phyloP scores from a whole-genome alignment of 257 asterid species.

The Ocimum tenuiflorum region DNA sequence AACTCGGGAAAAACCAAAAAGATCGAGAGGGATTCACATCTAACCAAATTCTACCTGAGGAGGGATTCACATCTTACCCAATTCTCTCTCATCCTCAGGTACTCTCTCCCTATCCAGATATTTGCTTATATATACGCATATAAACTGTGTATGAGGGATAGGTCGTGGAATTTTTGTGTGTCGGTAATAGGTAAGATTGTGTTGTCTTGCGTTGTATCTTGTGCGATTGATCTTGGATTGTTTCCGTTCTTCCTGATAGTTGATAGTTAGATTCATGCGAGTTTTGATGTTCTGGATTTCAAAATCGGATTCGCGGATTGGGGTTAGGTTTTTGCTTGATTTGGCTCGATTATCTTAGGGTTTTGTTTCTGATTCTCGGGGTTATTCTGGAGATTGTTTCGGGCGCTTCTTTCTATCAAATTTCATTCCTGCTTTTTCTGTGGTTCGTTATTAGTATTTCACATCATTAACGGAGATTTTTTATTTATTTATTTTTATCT shows the following conservation, averaged over 20 bases:
- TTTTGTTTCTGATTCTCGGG: slow-evolving; percentile 9
- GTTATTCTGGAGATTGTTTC: background rate
- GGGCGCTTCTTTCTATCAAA: background rate
- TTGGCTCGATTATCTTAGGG: slow-evolving; percentile 19
- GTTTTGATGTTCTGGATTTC: background rate
- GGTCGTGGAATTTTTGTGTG: background rate
- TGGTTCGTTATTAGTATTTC: background rate
- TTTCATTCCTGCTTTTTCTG: background rate
- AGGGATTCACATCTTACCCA: slow-evolving; percentile 41
- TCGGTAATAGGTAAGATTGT: background rate
- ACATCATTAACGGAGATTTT: background rate
- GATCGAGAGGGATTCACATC: slow-evolving; percentile 38
- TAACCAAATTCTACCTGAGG: slow-evolving; percentile 29
- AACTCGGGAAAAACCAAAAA: background rate
- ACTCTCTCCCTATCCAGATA: background rate
- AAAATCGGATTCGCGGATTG: slow-evolving; percentile 8
- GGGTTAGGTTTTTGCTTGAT: slow-evolving; percentile 5
- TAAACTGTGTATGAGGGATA: background rate
- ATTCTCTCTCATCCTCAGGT: slow-evolving; percentile 24
- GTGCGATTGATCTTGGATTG: slow-evolving; percentile 22
- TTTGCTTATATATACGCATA: background rate
- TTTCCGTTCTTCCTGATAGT: background rate
- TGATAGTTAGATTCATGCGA: background rate
- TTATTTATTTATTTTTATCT: background rate
- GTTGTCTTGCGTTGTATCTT: background rate